phyloP scores from a whole-genome alignment of 345 rosid species.

The Zanthoxylum bungeanum region DNA sequence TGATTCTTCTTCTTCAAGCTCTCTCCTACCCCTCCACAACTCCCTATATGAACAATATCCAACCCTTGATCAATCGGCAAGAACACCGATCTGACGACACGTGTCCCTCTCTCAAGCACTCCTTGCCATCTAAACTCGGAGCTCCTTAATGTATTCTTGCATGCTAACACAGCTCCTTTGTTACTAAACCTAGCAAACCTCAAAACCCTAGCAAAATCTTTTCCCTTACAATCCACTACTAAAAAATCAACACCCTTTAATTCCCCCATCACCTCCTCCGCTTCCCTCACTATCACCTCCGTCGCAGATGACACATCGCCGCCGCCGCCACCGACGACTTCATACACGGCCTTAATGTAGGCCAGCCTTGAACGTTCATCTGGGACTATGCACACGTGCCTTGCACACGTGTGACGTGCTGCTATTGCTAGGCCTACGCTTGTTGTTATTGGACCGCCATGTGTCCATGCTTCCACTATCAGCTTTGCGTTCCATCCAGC shows the following conservation, averaged over 20 bases:
- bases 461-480: constrained; percentile 73
- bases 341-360: constrained; percentile 41
- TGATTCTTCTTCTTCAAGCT: constrained; percentile 19
- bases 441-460: constrained; percentile 54
- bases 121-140: constrained; percentile 60
- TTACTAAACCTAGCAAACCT: constrained; percentile 52
- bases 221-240: constrained; percentile 61
- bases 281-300: constrained; percentile 51
- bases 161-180: constrained; percentile 73
- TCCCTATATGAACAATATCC: constrained; percentile 68
- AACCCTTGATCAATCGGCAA: constrained; percentile 78
- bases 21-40: constrained; percentile 23
- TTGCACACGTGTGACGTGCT: constrained; percentile 57
- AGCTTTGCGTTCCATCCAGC: constrained; percentile 85
- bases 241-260: constrained; percentile 63
- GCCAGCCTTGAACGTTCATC: constrained; percentile 64
- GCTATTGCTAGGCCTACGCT: constrained; percentile 81
- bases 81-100: constrained; percentile 61
- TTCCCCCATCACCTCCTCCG: constrained; percentile 49
- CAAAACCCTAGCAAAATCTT: constrained; percentile 57
- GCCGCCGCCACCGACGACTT: too few species aligned
- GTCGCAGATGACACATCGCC: too few species aligned
- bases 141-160: constrained; percentile 63
- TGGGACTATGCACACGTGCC: constrained; percentile 79
- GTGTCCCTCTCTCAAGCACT: constrained; percentile 45